A percentile compares a stretch with the other conserved stretches of the same genome.
Evolutionary conservation across 495 filamentous ascomycete species (phyloP).

Genomic region (Paragyromitra xinjiangensis): DNA sequence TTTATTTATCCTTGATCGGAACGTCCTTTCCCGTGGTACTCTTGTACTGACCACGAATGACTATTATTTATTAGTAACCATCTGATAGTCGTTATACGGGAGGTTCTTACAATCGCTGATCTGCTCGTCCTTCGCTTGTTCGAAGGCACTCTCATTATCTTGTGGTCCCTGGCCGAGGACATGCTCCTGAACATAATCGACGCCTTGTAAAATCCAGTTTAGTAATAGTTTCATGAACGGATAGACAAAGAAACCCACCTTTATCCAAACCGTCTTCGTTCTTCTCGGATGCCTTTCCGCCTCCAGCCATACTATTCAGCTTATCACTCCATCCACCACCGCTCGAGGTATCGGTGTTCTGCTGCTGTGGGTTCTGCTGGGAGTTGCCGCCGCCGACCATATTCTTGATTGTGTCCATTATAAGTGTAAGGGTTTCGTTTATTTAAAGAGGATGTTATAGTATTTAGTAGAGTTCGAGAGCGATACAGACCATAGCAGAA

Average conservation of each 20-base stretch:
- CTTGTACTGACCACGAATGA: slow-evolving; percentile 72
- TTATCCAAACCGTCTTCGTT: slow-evolving; percentile 75
- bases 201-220: slow-evolving; percentile 60
- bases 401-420: slow-evolving; percentile 54
- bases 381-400: slow-evolving; percentile 27
- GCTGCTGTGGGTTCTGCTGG: slow-evolving; percentile 1
- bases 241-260: slow-evolving; percentile 58
- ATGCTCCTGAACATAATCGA: slow-evolving; percentile 74
- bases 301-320: slow-evolving; percentile 69
- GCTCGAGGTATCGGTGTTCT: slow-evolving; percentile 52
- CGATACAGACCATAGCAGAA: not conserved
- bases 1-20: slow-evolving; percentile 71
- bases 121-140: slow-evolving; percentile 78
- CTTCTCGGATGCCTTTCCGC: slow-evolving; percentile 72
- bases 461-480: not conserved
- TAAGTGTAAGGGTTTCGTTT: not conserved
- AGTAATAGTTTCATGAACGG: not conserved
- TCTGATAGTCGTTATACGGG: not conserved
- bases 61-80: slow-evolving; percentile 50
- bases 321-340: slow-evolving; percentile 64
- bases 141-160: slow-evolving; percentile 73
- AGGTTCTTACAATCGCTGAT: slow-evolving; percentile 63
- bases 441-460: not conserved
- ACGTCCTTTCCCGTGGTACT: slow-evolving; percentile 68
- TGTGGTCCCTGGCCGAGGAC: slow-evolving; percentile 71